phyloP scores from a whole-genome alignment of 352 stramenopile species.

The Pythium brachiatum region DNA sequence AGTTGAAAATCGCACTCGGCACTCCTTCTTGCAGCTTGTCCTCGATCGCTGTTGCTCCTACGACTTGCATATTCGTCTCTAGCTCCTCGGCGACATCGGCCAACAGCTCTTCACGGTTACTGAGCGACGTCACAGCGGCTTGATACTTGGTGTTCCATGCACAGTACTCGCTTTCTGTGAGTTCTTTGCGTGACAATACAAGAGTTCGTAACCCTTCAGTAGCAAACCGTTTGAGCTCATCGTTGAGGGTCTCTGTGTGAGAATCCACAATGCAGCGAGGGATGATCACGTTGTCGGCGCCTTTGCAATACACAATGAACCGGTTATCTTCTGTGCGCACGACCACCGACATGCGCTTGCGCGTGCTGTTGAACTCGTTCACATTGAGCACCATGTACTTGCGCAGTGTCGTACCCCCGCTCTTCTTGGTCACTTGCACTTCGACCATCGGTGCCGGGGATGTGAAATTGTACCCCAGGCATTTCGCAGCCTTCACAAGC shows the following conservation, averaged over 20 bases:
- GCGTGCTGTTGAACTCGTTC: slow-evolving; percentile 88
- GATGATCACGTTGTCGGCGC: slow-evolving; percentile 87
- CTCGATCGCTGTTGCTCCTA: slow-evolving; percentile 91
- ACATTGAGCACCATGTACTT: slow-evolving; percentile 75
- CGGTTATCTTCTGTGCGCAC: slow-evolving; percentile 51
- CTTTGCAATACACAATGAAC: slow-evolving; percentile 72
- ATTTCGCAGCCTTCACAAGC: slow-evolving; percentile 86
- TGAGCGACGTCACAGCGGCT: slow-evolving; percentile 52
- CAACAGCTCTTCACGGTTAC: slow-evolving; percentile 53
- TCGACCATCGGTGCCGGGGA: slow-evolving; percentile 55
- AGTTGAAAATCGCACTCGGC: slow-evolving; percentile 78
- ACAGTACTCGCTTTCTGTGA: slow-evolving; percentile 58
- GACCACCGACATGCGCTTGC: slow-evolving; percentile 98
- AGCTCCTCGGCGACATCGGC: slow-evolving; percentile 57
- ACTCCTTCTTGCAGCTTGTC: slow-evolving; percentile 92
- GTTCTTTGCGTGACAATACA: slow-evolving; percentile 58
- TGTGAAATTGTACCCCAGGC: slow-evolving; percentile 81
- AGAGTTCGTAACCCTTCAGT: slow-evolving; percentile 84
- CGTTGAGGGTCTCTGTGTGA: slow-evolving; percentile 31
- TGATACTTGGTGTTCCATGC: slow-evolving; percentile 65
- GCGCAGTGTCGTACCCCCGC: slow-evolving; percentile 21
- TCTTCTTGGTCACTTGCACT: slow-evolving; percentile 52
- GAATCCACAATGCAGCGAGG: slow-evolving; percentile 39
- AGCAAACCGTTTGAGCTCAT: slow-evolving; percentile 76
- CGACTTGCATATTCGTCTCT: slow-evolving; percentile 73